Conservation (phyloP, 352 stramenopile genomes). For the Thraustochytrium sp. region DNA sequence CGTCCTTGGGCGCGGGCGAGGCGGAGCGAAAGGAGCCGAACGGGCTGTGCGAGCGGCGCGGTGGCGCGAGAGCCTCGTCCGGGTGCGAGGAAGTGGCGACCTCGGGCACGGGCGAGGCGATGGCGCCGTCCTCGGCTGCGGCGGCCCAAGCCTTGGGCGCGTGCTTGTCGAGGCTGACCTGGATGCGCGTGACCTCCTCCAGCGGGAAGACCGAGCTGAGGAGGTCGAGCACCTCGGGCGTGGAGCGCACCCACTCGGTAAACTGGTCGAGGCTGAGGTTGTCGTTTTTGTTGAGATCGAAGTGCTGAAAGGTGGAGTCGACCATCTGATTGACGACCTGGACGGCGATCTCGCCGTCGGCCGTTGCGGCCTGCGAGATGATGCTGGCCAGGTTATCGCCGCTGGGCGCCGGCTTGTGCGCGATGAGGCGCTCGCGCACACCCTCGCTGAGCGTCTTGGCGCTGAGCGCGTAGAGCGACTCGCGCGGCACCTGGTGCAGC, state of each 20-base stretch:
- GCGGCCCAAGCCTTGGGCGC: background rate
- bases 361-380: background rate
- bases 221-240: constrained; percentile 56
- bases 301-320: constrained; percentile 69
- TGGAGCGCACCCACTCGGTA: constrained; percentile 70
- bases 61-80: background rate
- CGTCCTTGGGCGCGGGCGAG: too few relatives aligned
- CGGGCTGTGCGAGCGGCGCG: background rate
- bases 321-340: constrained; percentile 73
- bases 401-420: background rate
- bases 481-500: constrained; percentile 65
- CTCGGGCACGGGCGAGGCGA: too few relatives aligned
- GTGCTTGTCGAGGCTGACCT: background rate
- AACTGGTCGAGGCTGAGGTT: constrained; percentile 78
- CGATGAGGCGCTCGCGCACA: constrained; percentile 4
- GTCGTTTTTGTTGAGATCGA: constrained; percentile 67
- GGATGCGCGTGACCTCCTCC: constrained; percentile 4
- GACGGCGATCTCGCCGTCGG: constrained; percentile 49
- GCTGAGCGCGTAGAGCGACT: constrained; percentile 22
- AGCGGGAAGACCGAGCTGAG: constrained; percentile 56
- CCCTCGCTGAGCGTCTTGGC: constrained; percentile 7
- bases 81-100: background rate
- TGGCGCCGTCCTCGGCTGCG: background rate
- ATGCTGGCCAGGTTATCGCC: background rate
- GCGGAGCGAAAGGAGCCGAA: too few relatives aligned